Conservation (phyloP, 371 early-diverging fungal species). For the Apophysomyces sp. region DNA sequence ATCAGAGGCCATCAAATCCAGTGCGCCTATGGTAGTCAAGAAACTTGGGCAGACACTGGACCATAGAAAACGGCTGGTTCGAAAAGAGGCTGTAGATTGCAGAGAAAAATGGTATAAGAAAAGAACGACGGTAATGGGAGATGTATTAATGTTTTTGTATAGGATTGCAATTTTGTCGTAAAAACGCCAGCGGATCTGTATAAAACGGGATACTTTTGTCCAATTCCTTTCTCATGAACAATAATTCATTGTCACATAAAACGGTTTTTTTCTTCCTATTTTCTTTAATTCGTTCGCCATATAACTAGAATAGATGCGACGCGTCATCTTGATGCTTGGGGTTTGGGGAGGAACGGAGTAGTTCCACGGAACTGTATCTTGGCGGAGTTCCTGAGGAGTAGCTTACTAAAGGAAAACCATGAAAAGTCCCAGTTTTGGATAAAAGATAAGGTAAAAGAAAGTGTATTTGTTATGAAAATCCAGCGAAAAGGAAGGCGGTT, state of each 20-base stretch:
- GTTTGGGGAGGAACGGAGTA: too few species aligned
- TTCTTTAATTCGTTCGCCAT: too few species aligned
- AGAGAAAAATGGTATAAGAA: constrained; percentile 5
- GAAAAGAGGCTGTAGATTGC: neutral
- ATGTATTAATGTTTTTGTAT: neutral
- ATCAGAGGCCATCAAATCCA: neutral
- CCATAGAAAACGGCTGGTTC: neutral
- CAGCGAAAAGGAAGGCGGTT: neutral
- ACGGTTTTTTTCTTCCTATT: too few species aligned
- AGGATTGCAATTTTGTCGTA: neutral
- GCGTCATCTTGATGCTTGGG: neutral
- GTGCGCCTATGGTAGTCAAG: neutral
- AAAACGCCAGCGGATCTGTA: too few species aligned
- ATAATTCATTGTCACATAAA: too few species aligned
- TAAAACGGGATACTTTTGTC: too few species aligned
- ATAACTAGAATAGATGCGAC: too few species aligned
- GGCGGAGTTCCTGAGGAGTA: neutral
- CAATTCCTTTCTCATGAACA: too few species aligned
- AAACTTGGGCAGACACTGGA: neutral
- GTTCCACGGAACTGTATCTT: neutral
- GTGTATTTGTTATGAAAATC: neutral
- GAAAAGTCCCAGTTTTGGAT: neutral
- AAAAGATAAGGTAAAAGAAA: neutral
- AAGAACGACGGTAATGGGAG: neutral
- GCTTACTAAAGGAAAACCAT: neutral